Evolutionary conservation across 73 alveolate species (phyloP).

Genomic region (Blepharisma stoltei): DNA sequence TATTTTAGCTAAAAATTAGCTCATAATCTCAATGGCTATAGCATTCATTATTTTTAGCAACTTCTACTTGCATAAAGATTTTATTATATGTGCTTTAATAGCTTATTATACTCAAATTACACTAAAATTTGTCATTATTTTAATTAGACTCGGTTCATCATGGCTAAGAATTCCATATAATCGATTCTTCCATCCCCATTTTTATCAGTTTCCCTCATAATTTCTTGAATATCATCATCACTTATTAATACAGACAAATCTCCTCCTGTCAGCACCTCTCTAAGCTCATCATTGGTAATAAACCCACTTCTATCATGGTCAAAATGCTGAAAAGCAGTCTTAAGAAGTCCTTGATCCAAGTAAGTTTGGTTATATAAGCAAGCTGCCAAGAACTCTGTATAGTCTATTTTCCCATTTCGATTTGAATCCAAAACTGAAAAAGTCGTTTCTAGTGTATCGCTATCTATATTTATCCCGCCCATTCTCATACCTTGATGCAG

Average conservation of each 20-base stretch:
- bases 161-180: slow-evolving; percentile 37
- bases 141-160: not conserved
- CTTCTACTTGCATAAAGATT: too few species aligned
- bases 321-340: slow-evolving; percentile 58
- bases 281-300: slow-evolving; percentile 68
- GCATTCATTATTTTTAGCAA: too few species aligned
- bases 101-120: too few species aligned
- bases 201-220: slow-evolving; percentile 33
- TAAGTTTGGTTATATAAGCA: slow-evolving; percentile 56
- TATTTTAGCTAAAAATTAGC: too few species aligned
- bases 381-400: slow-evolving; percentile 70
- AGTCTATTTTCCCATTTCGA: slow-evolving; percentile 63
- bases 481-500: not conserved
- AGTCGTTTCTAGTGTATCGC: not conserved
- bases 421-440: slow-evolving; percentile 47
- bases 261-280: slow-evolving; percentile 44
- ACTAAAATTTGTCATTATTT: too few species aligned
- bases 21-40: too few species aligned
- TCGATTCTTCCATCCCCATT: slow-evolving; percentile 35
- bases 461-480: not conserved
- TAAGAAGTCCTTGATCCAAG: slow-evolving; percentile 44
- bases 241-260: slow-evolving; percentile 27
- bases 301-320: slow-evolving; percentile 73
- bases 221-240: slow-evolving; percentile 36
- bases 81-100: too few species aligned